Evolutionary conservation across 2,329 filamentous ascomycete genomes (phyloP).

Genomic region (Bimuria novae-zelandiae): DNA sequence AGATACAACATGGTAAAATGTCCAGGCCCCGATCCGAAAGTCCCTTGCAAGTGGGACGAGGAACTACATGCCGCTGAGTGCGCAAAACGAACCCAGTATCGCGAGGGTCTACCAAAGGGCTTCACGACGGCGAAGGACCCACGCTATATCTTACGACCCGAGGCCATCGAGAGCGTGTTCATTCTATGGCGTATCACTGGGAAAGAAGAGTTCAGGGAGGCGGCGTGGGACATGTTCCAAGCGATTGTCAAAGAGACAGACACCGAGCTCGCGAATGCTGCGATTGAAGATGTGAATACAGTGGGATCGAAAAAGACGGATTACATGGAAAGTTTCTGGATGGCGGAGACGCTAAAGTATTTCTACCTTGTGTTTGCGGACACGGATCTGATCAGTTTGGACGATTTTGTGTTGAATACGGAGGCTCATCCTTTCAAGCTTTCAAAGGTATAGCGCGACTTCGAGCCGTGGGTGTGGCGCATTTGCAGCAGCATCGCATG

Average conservation of each 20-base stretch:
- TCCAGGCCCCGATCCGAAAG: conserved; percentile 23
- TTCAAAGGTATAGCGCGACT: conserved; percentile 9
- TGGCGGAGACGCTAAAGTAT: conserved; percentile 56
- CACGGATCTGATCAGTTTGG: conserved; percentile 49
- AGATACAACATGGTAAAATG: conserved; percentile 59
- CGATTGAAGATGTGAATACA: conserved; percentile 48
- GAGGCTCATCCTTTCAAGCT: conserved; percentile 53
- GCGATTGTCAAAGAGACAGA: conserved; percentile 48
- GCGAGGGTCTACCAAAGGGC: conserved; percentile 43
- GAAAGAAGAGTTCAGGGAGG: conserved; percentile 48
- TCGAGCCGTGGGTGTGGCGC: neutral
- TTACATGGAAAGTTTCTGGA: conserved; percentile 56
- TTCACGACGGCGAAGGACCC: conserved; percentile 49
- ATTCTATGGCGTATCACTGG: conserved; percentile 63
- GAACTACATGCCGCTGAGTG: conserved; percentile 50
- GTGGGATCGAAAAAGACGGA: conserved; percentile 40
- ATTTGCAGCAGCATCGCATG: neutral
- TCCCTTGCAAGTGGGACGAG: conserved; percentile 58
- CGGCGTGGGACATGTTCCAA: conserved; percentile 53
- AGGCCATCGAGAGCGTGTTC: conserved; percentile 63
- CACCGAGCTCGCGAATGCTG: conserved; percentile 49
- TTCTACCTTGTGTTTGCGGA: conserved; percentile 54
- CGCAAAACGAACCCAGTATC: conserved; percentile 26
- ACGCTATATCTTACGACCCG: conserved; percentile 54
- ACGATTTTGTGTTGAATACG: conserved; percentile 55